phyloP scores from a whole-genome alignment of 768 basidiomycete species.

The Lactarius deliciosus region DNA sequence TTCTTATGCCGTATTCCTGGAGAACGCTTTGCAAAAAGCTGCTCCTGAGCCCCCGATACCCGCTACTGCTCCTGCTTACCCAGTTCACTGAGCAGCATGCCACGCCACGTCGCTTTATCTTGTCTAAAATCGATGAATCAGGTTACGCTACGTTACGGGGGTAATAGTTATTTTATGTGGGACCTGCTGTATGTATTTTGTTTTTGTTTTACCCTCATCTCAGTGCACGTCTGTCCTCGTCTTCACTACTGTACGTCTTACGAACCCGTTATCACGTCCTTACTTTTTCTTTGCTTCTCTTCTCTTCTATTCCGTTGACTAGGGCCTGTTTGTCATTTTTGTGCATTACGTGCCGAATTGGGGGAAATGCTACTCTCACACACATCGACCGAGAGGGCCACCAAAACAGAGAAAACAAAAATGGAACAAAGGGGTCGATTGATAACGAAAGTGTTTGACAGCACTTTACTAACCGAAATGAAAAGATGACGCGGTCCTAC shows the following conservation, averaged over 20 bases:
- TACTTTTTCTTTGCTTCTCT: background rate
- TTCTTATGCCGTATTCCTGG: conserved; percentile 26
- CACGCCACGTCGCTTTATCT: background rate
- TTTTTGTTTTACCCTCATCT: background rate
- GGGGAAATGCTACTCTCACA: background rate
- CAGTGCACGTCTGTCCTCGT: background rate
- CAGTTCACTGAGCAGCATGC: background rate
- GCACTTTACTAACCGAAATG: too few species aligned
- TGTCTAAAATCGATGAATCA: background rate
- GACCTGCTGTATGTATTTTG: conserved; percentile 8
- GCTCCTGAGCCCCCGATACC: conserved; percentile 16
- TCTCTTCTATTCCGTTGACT: background rate
- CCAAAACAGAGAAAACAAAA: too few species aligned
- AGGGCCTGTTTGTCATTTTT: background rate
- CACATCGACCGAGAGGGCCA: too few species aligned
- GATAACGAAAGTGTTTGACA: too few species aligned
- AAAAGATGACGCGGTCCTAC: too few species aligned
- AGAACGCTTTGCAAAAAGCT: conserved; percentile 16
- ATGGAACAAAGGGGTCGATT: too few species aligned
- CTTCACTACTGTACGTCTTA: background rate
- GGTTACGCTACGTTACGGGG: conserved; percentile 8
- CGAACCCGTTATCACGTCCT: background rate
- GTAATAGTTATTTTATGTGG: conserved; percentile 11
- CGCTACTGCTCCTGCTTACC: conserved; percentile 43
- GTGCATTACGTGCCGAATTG: background rate